Evolutionary conservation across 169 alveolate species (phyloP).

Genomic region (Cryptosporidium muris): DNA sequence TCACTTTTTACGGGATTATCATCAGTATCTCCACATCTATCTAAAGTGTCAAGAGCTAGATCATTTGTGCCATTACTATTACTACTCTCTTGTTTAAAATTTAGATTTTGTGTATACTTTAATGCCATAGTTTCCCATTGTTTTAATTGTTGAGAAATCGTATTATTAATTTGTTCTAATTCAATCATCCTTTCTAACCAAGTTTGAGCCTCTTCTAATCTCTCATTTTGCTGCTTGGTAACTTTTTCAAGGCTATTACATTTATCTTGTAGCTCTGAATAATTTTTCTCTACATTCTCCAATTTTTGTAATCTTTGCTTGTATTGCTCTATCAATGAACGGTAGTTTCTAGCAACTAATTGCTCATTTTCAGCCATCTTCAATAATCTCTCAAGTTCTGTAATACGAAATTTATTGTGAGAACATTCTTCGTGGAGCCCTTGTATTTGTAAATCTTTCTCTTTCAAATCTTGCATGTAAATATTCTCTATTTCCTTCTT

Average conservation of each 20-base stretch:
- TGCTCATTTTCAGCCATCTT: conserved; percentile 71
- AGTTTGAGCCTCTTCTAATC: conserved; percentile 43
- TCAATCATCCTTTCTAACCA: conserved; percentile 64
- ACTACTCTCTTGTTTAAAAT: conserved; percentile 17
- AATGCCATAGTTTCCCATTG: conserved; percentile 71
- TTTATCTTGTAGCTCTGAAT: conserved; percentile 44
- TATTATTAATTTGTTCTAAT: conserved; percentile 37
- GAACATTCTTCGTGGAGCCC: conserved; percentile 26
- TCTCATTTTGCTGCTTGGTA: conserved; percentile 28
- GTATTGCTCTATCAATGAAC: conserved; percentile 66
- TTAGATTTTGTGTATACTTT: conserved; percentile 53
- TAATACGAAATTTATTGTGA: conserved; percentile 55
- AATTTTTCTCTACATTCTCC: conserved; percentile 38
- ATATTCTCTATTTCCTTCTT: conserved; percentile 19
- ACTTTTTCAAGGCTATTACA: conserved; percentile 46
- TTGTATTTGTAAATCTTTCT: conserved; percentile 34
- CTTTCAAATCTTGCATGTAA: conserved; percentile 2
- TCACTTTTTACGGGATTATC: neutral
- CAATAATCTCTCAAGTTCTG: conserved; percentile 50
- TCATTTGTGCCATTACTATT: conserved; percentile 5
- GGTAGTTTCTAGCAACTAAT: conserved; percentile 46
- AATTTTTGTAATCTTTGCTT: conserved; percentile 34
- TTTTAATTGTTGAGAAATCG: conserved; percentile 33
- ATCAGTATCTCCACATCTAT: neutral
- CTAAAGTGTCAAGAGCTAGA: neutral